These are phyloP conservation scores for Rhizopus delemar DNA, from an alignment of 371 early-diverging fungal species.

Conservation along the genomic window DNA sequence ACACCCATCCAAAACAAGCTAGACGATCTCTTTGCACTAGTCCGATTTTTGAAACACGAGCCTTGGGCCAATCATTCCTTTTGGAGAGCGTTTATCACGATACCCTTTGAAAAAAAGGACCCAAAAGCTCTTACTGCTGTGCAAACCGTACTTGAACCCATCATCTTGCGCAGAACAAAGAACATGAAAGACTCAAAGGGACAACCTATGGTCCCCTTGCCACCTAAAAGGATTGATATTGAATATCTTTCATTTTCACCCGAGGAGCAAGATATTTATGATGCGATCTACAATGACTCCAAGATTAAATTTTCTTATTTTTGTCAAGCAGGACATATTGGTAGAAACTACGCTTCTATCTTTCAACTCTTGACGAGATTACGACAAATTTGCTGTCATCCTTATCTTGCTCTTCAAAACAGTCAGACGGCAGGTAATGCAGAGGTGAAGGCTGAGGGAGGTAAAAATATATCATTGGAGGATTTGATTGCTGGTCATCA, in stretches of 20 bases:
- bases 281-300: slow-evolving; percentile 48
- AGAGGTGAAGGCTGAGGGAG: slow-evolving; percentile 14
- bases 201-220: slow-evolving; percentile 63
- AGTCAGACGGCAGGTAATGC: slow-evolving; percentile 15
- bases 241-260: slow-evolving; percentile 60
- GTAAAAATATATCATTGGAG: slow-evolving; percentile 32
- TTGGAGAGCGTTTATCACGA: slow-evolving; percentile 66
- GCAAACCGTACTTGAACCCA: slow-evolving; percentile 67
- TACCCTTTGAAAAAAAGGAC: slow-evolving; percentile 66
- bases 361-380: slow-evolving; percentile 55
- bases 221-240: slow-evolving; percentile 56
- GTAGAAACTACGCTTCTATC: slow-evolving; percentile 52
- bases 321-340: slow-evolving; percentile 44
- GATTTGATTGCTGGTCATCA: slow-evolving; percentile 36
- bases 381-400: slow-evolving; percentile 72
- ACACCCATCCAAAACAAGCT: slow-evolving; percentile 78
- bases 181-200: slow-evolving; percentile 58
- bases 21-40: slow-evolving; percentile 80
- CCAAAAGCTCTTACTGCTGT: slow-evolving; percentile 58
- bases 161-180: slow-evolving; percentile 70
- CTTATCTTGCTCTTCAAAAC: slow-evolving; percentile 47
- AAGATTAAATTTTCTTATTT: slow-evolving; percentile 48
- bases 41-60: slow-evolving; percentile 74
- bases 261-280: slow-evolving; percentile 49
- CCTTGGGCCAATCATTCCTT: slow-evolving; percentile 70